phyloP scores from a whole-genome alignment of 1,139 yeast genomes.

The Magnusiomyces sp. region DNA sequence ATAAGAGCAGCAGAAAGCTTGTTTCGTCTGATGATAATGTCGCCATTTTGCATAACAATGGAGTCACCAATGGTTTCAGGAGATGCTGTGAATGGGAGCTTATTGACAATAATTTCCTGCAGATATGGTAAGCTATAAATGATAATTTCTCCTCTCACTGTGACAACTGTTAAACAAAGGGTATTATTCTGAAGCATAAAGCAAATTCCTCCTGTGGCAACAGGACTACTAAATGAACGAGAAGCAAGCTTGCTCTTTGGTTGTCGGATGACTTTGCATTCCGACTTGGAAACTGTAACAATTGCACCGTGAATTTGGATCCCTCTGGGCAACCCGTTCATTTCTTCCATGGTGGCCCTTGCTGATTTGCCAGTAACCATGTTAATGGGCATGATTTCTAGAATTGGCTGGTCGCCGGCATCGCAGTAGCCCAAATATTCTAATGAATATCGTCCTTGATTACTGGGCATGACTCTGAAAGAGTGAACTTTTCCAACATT shows the following conservation, averaged over 20 bases:
- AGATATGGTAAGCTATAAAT: conserved; percentile 47
- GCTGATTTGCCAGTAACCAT: conserved; percentile 51
- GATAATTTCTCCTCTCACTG: conserved; percentile 36
- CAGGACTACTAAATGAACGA: conserved; percentile 33
- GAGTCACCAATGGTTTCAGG: conserved; percentile 35
- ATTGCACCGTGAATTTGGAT: conserved; percentile 54
- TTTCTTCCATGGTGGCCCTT: conserved; percentile 51
- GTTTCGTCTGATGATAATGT: conserved; percentile 53
- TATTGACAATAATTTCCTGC: conserved; percentile 38
- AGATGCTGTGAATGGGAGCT: conserved; percentile 37
- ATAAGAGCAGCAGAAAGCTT: conserved; percentile 49
- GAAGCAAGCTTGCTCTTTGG: conserved; percentile 49
- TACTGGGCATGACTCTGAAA: conserved; percentile 60
- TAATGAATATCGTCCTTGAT: conserved; percentile 61
- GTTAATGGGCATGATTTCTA: conserved; percentile 51
- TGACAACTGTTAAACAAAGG: conserved; percentile 36
- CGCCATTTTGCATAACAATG: conserved; percentile 61
- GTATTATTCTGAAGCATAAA: conserved; percentile 37
- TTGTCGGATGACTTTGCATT: conserved; percentile 53
- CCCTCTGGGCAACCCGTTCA: conserved; percentile 58
- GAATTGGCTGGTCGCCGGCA: conserved; percentile 43
- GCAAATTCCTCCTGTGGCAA: conserved; percentile 53
- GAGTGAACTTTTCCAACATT: conserved; percentile 63
- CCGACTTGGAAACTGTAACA: conserved; percentile 50
- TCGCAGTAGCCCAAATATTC: conserved; percentile 45